Conservation (phyloP, 345 rosid genomes). For the Lepidium sativum region DNA sequence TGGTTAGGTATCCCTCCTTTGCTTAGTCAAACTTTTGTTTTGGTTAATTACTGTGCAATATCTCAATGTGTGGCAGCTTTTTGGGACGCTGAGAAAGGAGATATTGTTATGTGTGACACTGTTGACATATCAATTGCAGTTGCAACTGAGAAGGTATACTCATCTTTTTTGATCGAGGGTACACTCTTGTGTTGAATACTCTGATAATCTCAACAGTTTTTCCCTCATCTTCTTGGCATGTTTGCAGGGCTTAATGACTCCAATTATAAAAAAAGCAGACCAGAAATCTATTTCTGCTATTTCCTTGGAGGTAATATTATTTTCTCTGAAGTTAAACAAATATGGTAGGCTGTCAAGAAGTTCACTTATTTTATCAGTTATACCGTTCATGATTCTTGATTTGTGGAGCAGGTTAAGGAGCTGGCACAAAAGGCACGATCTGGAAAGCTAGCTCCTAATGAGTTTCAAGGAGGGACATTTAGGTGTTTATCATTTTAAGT, state of each 20-base stretch:
- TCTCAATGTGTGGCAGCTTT: constrained; percentile 49
- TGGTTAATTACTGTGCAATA: constrained; percentile 10
- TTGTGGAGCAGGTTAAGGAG: constrained; percentile 63
- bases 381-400: background rate
- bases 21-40: constrained; percentile 5
- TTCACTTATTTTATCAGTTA: background rate
- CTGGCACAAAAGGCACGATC: constrained; percentile 87
- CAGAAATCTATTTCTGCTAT: constrained; percentile 86
- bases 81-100: constrained; percentile 75
- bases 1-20: background rate
- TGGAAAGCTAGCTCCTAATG: constrained; percentile 85
- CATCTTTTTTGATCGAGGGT: too few relatives aligned
- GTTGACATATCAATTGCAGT: constrained; percentile 95
- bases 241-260: constrained; percentile 92
- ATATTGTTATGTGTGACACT: constrained; percentile 51
- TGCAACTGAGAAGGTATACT: constrained; percentile 88
- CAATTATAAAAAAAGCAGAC: constrained; percentile 82
- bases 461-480: constrained; percentile 98
- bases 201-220: background rate
- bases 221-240: constrained; percentile 22
- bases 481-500: constrained; percentile 37
- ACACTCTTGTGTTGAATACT: constrained; percentile 10
- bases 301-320: constrained; percentile 58
- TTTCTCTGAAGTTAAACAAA: background rate
- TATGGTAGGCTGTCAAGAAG: constrained; percentile 1